These are phyloP conservation scores for Venturia oleaginea DNA, from an alignment of 2,329 filamentous ascomycete genomes.

Conservation along the genomic window DNA sequence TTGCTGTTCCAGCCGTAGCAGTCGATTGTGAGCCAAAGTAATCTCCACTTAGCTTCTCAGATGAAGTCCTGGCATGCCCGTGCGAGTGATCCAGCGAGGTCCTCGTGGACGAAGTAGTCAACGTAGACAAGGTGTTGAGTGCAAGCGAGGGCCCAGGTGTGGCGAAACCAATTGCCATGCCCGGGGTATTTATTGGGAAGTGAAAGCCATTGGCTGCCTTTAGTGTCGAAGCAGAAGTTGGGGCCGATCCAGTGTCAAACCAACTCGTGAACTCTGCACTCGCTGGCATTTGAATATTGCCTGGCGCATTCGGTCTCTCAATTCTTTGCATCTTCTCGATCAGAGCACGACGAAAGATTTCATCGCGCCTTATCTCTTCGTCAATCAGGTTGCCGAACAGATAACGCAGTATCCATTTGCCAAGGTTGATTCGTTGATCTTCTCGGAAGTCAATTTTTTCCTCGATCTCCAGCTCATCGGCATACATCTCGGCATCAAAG, in stretches of 20 bases:
- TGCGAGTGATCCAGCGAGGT: background rate
- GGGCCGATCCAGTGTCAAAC: conserved; percentile 29
- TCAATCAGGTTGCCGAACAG: conserved; percentile 83
- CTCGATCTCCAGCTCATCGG: conserved; percentile 71
- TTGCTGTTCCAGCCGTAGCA: background rate
- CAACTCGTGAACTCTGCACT: conserved; percentile 36
- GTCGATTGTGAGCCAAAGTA: background rate
- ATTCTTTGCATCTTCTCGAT: conserved; percentile 48
- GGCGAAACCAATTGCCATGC: conserved; percentile 67
- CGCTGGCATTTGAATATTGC: conserved; percentile 51
- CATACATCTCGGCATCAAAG: conserved; percentile 96
- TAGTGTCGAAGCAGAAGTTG: conserved; percentile 40
- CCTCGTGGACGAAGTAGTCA: background rate
- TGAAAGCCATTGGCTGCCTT: conserved; percentile 54
- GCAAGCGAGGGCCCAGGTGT: conserved; percentile 50
- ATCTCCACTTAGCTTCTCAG: background rate
- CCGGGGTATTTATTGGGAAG: conserved; percentile 58
- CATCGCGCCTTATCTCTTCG: conserved; percentile 79
- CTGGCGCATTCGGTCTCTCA: conserved; percentile 25
- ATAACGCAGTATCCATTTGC: conserved; percentile 92
- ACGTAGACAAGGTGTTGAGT: background rate
- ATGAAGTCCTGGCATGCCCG: background rate
- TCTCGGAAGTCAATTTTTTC: conserved; percentile 76
- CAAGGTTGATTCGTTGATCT: conserved; percentile 91
- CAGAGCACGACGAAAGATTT: conserved; percentile 59